Conservation (phyloP, 768 basidiomycete genomes). For the Hysterangium stoloniferum region DNA sequence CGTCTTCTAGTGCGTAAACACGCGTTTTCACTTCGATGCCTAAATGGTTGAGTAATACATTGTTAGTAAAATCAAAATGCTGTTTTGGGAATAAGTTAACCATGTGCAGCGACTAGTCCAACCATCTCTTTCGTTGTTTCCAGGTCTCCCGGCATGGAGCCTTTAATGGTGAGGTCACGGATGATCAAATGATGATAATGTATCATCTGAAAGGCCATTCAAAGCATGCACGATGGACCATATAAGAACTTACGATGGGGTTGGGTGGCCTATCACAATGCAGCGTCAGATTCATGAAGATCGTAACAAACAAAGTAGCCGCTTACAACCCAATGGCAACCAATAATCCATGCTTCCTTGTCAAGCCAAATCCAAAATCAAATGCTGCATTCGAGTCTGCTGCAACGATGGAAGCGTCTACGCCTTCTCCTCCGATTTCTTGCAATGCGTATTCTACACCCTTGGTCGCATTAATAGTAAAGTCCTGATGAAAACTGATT, state of each 20-base stretch:
- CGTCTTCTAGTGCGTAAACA: conserved; percentile 1
- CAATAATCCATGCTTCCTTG: conserved; percentile 6
- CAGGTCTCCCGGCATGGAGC: background rate
- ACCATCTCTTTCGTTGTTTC: conserved; percentile 5
- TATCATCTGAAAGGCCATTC: background rate
- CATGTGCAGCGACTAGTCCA: conserved; percentile 1
- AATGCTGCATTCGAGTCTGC: conserved; percentile 6
- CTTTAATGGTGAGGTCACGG: conserved; percentile 7
- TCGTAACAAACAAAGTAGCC: no score
- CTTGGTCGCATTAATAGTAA: conserved; percentile 4
- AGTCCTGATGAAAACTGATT: background rate
- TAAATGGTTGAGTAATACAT: background rate
- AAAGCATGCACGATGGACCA: background rate
- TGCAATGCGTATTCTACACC: conserved; percentile 4
- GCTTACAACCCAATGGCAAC: conserved; percentile 7
- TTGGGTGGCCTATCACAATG: conserved; percentile 8
- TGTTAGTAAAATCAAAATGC: background rate
- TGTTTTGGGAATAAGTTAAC: no score
- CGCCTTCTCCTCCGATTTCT: conserved; percentile 2
- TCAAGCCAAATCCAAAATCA: background rate
- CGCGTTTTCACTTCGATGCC: conserved; percentile 9
- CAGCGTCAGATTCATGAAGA: no score
- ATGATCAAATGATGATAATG: conserved; percentile 1
- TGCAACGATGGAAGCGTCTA: conserved; percentile 4
- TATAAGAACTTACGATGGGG: conserved; percentile 4